Base-by-base conservation (phyloP, 2,329 filamentous ascomycete species). In the Bimuria novae-zelandiae region DNA sequence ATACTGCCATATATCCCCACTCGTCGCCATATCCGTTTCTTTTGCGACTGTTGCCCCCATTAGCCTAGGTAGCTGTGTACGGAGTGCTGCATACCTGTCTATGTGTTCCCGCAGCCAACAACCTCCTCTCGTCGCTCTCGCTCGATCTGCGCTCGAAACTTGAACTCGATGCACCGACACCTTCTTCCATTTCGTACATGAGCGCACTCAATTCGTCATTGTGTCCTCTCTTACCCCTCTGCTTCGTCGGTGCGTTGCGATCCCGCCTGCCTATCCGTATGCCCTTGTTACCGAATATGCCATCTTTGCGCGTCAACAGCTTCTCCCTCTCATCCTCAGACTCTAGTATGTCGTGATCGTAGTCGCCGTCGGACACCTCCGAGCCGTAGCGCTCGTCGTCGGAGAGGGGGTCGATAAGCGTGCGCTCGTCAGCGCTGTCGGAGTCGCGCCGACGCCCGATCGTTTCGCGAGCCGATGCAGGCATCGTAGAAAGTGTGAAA, bases 121-220 rank as follows among this genome's bases (percentile, higher is more conserved):
- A 57, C 39, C 75, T 77, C 60, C 80, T 77, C 60, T 77, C 76
- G 60, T 83, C 82, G 23, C 66, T 69, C 55, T 79, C 74, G 32
- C 72, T 75, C 29, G 75, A 77, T 46, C 69, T 63, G 29, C 73
- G 64, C 22, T 68, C 71, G 14, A 72, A 50, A 32, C 62, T 69
- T n/a, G 62, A 55, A 41, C 59, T 86, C 77, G 78, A 89, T 55
- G 82, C 85, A 66, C 89, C 82, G 2, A 81, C 83, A 1, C 91
- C 90, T 69, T 92, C 88, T 73, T 97, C 92, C 88, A 93, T 90
- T 75, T 94, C 89, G 71, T 90, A 92, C 87, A 96, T 90, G 65
- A 95, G 78, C 71, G 87, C 84, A 32, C 88, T 87, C 60, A 90
- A 85, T 68, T 90, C 89, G 50, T 86, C 86, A 55, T 85, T 73